phyloP scores from a whole-genome alignment of 176 grass and related monocot genomes.

The Lolium multiflorum region DNA sequence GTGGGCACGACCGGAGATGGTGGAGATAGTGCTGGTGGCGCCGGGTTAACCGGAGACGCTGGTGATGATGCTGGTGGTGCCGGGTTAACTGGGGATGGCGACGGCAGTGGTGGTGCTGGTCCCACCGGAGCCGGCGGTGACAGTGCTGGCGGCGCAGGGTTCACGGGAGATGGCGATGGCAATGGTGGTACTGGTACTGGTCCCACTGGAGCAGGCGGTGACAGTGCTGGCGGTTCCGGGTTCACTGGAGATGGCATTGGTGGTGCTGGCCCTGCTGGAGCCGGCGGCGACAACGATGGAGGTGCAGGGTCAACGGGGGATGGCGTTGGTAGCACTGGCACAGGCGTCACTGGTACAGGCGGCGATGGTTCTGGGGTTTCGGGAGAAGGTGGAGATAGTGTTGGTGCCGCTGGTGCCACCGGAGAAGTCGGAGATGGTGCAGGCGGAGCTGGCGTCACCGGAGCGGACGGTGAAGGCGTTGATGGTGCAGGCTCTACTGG shows the following conservation, averaged over 20 bases:
- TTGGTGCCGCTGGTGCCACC: neutral
- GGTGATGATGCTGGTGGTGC: neutral
- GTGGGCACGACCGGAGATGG: neutral
- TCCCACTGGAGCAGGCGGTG: neutral
- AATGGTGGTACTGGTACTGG: neutral
- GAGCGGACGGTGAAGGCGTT: neutral
- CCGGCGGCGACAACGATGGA: neutral
- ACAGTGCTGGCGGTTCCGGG: too few relatives aligned
- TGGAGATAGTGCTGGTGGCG: neutral
- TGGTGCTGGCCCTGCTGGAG: neutral
- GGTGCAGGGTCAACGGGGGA: neutral
- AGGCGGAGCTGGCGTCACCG: neutral
- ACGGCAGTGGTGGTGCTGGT: neutral
- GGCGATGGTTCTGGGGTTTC: neutral
- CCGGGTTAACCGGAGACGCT: neutral
- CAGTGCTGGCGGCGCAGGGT: neutral
- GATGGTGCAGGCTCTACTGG: neutral
- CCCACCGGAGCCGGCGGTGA: neutral
- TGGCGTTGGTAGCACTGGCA: neutral
- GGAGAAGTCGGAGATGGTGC: neutral
- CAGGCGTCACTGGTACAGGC: constrained; percentile 12
- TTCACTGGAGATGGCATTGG: neutral
- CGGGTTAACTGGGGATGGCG: neutral
- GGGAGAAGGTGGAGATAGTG: neutral
- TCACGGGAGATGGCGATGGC: neutral